These are phyloP conservation scores for Syzygium jambos DNA, from an alignment of 345 rosid species.

Conservation along the genomic window DNA sequence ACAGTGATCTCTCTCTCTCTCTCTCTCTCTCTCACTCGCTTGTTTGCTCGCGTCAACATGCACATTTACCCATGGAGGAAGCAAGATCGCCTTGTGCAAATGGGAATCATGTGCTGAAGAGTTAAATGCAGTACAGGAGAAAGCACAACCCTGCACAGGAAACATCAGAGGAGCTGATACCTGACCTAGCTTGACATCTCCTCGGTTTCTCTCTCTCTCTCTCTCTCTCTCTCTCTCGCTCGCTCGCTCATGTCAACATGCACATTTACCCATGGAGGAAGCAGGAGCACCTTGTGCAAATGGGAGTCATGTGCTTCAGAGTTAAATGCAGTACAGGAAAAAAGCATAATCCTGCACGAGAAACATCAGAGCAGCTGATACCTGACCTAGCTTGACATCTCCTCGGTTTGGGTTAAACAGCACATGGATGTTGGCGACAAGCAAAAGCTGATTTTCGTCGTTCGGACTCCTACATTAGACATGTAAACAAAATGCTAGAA, in stretches of 20 bases:
- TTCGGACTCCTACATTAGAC: slow-evolving; percentile 21
- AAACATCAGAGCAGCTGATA: slow-evolving; percentile 10
- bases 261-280: no score
- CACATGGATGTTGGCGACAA: slow-evolving; percentile 76
- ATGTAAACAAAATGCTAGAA: neutral
- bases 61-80: neutral
- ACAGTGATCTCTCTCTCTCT: neutral
- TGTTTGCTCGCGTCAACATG: neutral
- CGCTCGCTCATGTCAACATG: no score
- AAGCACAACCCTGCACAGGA: neutral
- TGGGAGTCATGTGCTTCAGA: no score
- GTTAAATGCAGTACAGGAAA: no score
- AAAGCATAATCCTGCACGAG: neutral
- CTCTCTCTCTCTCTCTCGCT: no score
- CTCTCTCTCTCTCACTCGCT: neutral
- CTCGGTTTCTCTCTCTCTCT: slow-evolving; percentile 29
- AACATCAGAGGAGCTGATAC: slow-evolving; percentile 18
- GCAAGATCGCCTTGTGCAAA: neutral
- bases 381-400: slow-evolving; percentile 90
- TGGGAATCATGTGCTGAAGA: neutral
- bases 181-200: slow-evolving; percentile 91
- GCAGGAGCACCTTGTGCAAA: no score
- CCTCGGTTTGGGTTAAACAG: slow-evolving; percentile 84
- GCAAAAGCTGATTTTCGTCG: slow-evolving; percentile 29
- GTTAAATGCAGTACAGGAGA: neutral